These are phyloP conservation scores for Primulina tabacum DNA, from an alignment of 257 asterid species.

Conservation along the genomic window DNA sequence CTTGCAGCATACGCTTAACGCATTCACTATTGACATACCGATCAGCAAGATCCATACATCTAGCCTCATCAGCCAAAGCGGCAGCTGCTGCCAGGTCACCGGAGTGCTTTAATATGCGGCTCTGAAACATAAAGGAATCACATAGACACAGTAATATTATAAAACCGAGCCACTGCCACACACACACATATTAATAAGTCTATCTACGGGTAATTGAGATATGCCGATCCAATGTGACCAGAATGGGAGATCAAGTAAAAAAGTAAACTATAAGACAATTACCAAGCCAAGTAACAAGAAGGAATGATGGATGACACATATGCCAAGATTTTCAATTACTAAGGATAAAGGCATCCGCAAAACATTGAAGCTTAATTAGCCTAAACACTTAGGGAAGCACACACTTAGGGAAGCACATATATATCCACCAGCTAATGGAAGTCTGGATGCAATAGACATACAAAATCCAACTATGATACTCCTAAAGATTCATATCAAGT, in stretches of 20 bases:
- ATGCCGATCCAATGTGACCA: not conserved
- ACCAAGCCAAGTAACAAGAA: constrained; percentile 5
- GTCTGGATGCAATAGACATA: not conserved
- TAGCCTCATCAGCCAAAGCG: constrained; percentile 95
- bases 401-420: too few species aligned
- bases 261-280: not conserved
- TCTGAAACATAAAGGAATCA: constrained; percentile 47
- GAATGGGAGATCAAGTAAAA: constrained; percentile 13
- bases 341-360: too few species aligned
- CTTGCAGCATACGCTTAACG: constrained; percentile 97
- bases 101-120: constrained; percentile 93
- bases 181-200: not conserved
- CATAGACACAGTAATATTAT: constrained; percentile 13
- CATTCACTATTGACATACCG: constrained; percentile 95
- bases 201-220: constrained; percentile 1
- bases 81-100: constrained; percentile 91
- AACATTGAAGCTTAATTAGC: too few species aligned
- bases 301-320: not conserved
- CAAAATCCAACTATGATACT: constrained; percentile 1
- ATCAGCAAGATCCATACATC: constrained; percentile 99
- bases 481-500: not conserved
- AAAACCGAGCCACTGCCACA: not conserved
- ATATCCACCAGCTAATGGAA: too few species aligned
- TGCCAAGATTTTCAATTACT: too few species aligned
- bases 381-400: too few species aligned